phyloP scores from a whole-genome alignment of 257 asterid species.

The Nicotiana otophora region DNA sequence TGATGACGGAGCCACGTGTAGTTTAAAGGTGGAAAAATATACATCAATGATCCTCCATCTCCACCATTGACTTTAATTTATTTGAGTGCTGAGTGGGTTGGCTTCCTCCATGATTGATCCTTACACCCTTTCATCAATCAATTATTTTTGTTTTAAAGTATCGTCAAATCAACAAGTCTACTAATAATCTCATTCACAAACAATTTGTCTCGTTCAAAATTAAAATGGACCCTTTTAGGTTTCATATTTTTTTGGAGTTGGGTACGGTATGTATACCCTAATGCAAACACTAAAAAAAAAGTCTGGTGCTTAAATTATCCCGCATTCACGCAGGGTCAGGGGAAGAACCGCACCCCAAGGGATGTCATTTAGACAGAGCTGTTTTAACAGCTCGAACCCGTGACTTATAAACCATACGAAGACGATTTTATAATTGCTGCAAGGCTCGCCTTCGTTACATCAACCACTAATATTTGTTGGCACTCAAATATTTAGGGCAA shows the following conservation, averaged over 20 bases:
- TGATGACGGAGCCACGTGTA: not conserved
- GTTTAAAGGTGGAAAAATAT: not conserved
- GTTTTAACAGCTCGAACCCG: too few relatives aligned
- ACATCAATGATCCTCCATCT: slow-evolving; percentile 4
- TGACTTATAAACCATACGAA: too few relatives aligned
- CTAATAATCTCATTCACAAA: not conserved
- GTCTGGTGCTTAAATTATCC: too few relatives aligned
- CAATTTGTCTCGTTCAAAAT: not conserved
- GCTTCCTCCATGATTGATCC: not conserved
- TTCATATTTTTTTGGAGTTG: not conserved
- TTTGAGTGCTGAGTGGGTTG: not conserved
- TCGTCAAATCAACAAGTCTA: not conserved
- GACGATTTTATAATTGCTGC: too few relatives aligned
- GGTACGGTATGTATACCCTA: too few relatives aligned
- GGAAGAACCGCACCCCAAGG: rapidly evolving
- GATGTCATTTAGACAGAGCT: too few relatives aligned
- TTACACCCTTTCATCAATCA: not conserved
- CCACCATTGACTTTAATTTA: not conserved
- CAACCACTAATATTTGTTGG: too few relatives aligned
- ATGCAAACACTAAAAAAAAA: too few relatives aligned
- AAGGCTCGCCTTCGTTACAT: too few relatives aligned
- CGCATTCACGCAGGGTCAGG: too few relatives aligned
- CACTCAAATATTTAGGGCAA: too few relatives aligned
- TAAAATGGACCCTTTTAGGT: not conserved
- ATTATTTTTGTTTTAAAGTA: not conserved